These are phyloP conservation scores for Linum usitatissimum DNA, from an alignment of 345 rosid genomes.

Conservation along the genomic window DNA sequence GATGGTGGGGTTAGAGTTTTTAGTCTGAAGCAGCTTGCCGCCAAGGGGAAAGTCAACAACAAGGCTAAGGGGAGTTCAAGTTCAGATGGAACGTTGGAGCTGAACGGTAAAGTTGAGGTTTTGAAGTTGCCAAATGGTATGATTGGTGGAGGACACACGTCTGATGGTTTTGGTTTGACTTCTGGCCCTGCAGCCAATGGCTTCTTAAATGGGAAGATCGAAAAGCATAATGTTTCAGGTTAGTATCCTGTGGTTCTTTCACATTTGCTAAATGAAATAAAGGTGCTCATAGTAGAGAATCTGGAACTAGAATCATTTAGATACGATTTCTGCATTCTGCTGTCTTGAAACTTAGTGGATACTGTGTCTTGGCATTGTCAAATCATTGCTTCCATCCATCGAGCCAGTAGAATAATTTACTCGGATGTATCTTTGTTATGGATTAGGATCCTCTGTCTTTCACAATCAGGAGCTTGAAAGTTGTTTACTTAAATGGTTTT, in stretches of 20 bases:
- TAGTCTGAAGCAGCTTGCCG: slow-evolving; percentile 44
- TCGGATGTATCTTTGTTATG: not conserved
- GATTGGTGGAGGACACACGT: slow-evolving; percentile 19
- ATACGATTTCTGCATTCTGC: not conserved
- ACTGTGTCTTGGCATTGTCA: not conserved
- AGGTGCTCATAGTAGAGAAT: not conserved
- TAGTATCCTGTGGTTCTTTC: slow-evolving; percentile 14
- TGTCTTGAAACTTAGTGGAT: slow-evolving; percentile 1
- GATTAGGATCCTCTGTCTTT: not conserved
- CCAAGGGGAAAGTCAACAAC: slow-evolving; percentile 37
- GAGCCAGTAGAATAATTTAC: not conserved
- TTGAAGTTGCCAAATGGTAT: slow-evolving; percentile 34
- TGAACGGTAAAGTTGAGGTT: slow-evolving; percentile 24
- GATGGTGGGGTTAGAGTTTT: slow-evolving; percentile 57
- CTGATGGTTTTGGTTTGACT: slow-evolving; percentile 13
- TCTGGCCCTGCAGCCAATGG: slow-evolving; percentile 27
- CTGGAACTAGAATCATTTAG: not conserved
- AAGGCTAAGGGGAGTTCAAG: slow-evolving; percentile 25
- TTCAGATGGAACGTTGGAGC: slow-evolving; percentile 14
- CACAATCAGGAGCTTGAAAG: not conserved
- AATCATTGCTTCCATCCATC: not conserved
- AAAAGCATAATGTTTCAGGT: slow-evolving; percentile 40
- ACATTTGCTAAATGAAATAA: not conserved
- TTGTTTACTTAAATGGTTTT: not conserved
- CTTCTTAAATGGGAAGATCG: slow-evolving; percentile 31